These are phyloP conservation scores for Choiromyces venosus DNA, from an alignment of 495 filamentous ascomycete genomes.

Conservation along the genomic window DNA sequence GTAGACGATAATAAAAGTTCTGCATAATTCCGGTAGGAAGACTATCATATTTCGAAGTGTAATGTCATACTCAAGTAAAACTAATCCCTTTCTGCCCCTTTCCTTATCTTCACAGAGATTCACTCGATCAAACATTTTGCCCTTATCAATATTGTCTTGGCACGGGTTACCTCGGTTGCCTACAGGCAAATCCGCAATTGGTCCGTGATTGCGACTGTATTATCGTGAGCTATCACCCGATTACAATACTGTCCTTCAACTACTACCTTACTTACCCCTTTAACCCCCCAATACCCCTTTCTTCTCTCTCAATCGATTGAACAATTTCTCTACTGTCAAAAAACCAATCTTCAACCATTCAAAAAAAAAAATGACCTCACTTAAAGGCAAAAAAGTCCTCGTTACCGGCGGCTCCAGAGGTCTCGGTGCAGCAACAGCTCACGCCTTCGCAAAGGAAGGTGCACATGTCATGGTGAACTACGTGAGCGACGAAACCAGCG, in stretches of 20 bases:
- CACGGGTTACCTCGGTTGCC: background rate
- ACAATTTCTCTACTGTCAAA: background rate
- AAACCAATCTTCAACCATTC: background rate
- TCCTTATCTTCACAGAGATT: background rate
- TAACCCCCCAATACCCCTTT: background rate
- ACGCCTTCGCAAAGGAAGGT: constrained; percentile 60
- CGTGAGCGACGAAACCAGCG: constrained; percentile 49
- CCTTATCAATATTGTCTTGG: background rate
- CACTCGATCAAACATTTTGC: background rate
- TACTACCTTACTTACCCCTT: background rate
- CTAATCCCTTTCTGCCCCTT: background rate
- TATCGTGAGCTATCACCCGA: background rate
- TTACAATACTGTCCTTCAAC: background rate
- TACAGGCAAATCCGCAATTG: background rate
- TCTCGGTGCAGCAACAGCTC: constrained; percentile 56
- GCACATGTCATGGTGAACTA: constrained; percentile 68
- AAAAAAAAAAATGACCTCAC: constrained; percentile 10
- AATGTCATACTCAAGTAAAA: no score
- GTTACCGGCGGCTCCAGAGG: constrained; percentile 66
- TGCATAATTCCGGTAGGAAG: no score
- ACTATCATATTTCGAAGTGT: no score
- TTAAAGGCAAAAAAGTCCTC: constrained; percentile 59
- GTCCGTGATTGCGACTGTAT: background rate
- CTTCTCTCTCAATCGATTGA: background rate
- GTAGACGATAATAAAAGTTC: no score